Base-by-base conservation (phyloP, 306 rosid genomes). In the Rosa chinensis region DNA sequence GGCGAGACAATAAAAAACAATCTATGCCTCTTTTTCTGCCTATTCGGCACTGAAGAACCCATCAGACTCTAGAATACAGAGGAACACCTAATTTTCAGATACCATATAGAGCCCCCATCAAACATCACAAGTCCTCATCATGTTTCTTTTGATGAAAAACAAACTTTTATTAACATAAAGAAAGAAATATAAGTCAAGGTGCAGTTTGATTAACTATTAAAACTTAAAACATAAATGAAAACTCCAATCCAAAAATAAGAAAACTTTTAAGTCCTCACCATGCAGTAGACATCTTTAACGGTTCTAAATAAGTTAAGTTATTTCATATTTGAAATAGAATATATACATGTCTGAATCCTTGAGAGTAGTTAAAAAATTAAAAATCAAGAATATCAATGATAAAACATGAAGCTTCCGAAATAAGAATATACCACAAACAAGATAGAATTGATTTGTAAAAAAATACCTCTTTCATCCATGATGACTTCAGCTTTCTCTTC, bases 401-500 rank as follows among this genome's bases (percentile, higher is more conserved):
- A 56, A 72, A 72, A 49, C 48, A 6, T 39, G 49, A 73, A 3
- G 66, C 48, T n/a, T 37, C 77, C 35, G 17, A 72, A 17, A 71
- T 25, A 44, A 70, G 39, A 42, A 69, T 44, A 69, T 5, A 44
- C 17, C 20, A 2, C 16, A 23, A 21, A 16, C 63, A 59, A 21
- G 37, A 59, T 23, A 21, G 32, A 21, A 58, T 58, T 1, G 11
- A 71, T 32, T 17, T 53, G 23, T 18, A 53, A 53, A 4, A 56
- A 56, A n/a, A 61, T 85, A 92, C 99, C 99, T 88, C 99, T 86
- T 90, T 94, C 99, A 71, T 92, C 97, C 74, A 91, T 78, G 79
- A 94, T 91, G 70, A 87, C 89, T 82, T 89, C 97, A 32, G 95
- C 97, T 79, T 91, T 94, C 87, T 92, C 93, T 88, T 94, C 99